Conservation (phyloP, 2,329 filamentous ascomycete species). For the Bipolaris cookei region DNA sequence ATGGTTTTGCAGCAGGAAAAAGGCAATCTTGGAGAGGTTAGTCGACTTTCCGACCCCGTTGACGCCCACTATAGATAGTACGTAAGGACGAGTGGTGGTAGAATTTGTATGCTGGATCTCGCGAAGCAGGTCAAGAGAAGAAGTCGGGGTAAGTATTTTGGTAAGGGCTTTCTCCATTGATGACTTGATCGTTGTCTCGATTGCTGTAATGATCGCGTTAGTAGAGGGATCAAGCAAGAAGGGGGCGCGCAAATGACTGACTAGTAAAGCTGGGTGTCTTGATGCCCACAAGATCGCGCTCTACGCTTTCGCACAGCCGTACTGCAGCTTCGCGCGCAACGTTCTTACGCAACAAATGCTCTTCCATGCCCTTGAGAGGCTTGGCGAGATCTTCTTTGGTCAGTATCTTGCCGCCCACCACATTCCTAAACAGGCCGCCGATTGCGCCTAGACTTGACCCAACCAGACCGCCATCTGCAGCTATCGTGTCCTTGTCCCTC, state of each 20-base stretch:
- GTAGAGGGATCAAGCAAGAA: constrained; percentile 3
- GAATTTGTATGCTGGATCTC: constrained; percentile 81
- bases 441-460: constrained; percentile 82
- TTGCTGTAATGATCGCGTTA: constrained; percentile 53
- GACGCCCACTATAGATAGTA: constrained; percentile 97
- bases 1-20: constrained; percentile 96
- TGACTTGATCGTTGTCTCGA: constrained; percentile 80
- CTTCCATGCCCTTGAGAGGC: constrained; percentile 94
- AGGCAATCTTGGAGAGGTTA: constrained; percentile 96
- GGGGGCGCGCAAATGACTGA: constrained; percentile 27
- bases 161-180: constrained; percentile 92
- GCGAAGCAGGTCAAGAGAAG: constrained; percentile 89
- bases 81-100: constrained; percentile 76
- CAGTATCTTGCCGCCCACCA: constrained; percentile 91
- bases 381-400: constrained; percentile 89
- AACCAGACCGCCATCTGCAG: constrained; percentile 66
- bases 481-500: constrained; percentile 37
- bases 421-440: constrained; percentile 87
- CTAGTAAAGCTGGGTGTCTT: constrained; percentile 93
- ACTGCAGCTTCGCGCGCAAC: constrained; percentile 93
- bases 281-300: constrained; percentile 85
- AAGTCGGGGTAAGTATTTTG: constrained; percentile 95
- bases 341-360: constrained; percentile 93
- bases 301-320: constrained; percentile 87
- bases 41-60: constrained; percentile 99